Conservation (phyloP, 345 rosid genomes). For the Corchorus olitorius region DNA sequence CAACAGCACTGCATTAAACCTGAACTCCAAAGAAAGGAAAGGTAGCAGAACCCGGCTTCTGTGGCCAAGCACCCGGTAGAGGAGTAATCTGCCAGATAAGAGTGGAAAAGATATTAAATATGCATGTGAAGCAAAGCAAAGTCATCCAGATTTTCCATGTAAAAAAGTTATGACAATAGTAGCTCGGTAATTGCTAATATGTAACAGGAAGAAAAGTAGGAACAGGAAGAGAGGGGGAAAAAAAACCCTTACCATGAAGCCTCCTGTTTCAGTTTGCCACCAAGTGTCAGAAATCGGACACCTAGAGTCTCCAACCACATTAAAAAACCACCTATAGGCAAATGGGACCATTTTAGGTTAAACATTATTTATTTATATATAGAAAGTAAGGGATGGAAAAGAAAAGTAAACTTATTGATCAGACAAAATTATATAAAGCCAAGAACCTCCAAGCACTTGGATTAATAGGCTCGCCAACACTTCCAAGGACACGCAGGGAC, state of each 20-base stretch:
- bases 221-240: too few species aligned
- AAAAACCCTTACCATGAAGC: conserved; percentile 71
- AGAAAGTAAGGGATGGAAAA: background rate
- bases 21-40: conserved; percentile 99
- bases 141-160: conserved; percentile 5
- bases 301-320: conserved; percentile 83
- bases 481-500: conserved; percentile 92
- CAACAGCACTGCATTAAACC: conserved; percentile 45
- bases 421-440: conserved; percentile 25
- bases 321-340: conserved; percentile 81
- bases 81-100: conserved; percentile 77
- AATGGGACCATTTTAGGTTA: conserved; percentile 18
- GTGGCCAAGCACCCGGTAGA: conserved; percentile 98
- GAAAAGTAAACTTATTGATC: background rate
- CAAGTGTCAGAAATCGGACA: conserved; percentile 99
- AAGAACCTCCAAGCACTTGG: conserved; percentile 98
- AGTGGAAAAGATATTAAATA: conserved; percentile 12
- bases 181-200: conserved; percentile 1
- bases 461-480: conserved; percentile 99
- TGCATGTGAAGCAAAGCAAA: background rate
- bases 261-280: conserved; percentile 99
- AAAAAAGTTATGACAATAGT: background rate
- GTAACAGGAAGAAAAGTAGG: background rate
- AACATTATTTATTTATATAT: background rate
- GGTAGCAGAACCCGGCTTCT: conserved; percentile 99